Conservation (phyloP, 441 rosid genomes). For the Syzygium malaccense region DNA sequence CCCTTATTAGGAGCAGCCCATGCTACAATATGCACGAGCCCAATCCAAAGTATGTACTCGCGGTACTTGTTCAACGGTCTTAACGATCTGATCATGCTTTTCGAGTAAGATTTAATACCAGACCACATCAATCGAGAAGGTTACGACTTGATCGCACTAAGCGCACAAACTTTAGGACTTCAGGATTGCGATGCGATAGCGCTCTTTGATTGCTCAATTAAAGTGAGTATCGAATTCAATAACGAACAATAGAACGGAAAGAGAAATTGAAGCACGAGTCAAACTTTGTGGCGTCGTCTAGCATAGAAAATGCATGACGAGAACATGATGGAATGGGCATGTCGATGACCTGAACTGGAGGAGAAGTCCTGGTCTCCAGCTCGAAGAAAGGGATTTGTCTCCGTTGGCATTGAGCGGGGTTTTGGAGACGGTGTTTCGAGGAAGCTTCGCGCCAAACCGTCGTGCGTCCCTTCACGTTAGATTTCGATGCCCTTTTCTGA, state of each 20-base stretch:
- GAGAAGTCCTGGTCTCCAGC: not conserved
- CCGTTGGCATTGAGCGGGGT: not conserved
- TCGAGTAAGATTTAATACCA: not conserved
- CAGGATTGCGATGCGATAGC: rapidly evolving
- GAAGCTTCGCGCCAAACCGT: not conserved
- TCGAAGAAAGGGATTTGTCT: not conserved
- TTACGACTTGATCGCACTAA: not conserved
- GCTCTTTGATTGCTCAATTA: not conserved
- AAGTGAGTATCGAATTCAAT: not conserved
- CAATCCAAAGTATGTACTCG: not conserved
- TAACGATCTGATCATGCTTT: not conserved
- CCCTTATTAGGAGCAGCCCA: not conserved
- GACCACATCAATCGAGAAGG: not conserved
- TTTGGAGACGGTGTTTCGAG: not conserved
- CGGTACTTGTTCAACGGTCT: not conserved
- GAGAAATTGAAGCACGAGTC: not conserved
- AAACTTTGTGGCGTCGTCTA: not conserved
- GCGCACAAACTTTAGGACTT: not conserved
- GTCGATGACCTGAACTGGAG: not conserved
- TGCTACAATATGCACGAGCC: not conserved
- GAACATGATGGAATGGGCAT: not conserved
- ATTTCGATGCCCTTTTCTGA: not conserved
- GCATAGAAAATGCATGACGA: not conserved
- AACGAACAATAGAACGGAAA: not conserved
- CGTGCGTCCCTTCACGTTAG: not conserved